phyloP scores from a whole-genome alignment of 768 basidiomycete species.

The Brasilioporus rufonigricans region DNA sequence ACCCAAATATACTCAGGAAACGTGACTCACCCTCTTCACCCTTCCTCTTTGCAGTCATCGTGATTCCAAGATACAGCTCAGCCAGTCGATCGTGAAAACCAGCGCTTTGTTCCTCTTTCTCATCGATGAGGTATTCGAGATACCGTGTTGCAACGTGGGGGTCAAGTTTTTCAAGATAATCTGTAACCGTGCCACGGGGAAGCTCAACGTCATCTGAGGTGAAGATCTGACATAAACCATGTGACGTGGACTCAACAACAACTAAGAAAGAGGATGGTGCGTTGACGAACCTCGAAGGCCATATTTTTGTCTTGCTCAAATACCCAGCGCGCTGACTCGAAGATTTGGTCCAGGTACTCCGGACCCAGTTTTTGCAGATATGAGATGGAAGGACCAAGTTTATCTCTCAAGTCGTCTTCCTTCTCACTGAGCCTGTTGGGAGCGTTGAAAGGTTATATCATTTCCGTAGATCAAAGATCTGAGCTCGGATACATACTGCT shows the following conservation, averaged over 20 bases:
- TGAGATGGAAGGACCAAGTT: slow-evolving; percentile 76
- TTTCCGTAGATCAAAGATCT: background rate
- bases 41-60: slow-evolving; percentile 53
- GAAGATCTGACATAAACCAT: slow-evolving; percentile 64
- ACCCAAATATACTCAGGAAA: background rate
- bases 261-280: background rate
- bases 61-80: slow-evolving; percentile 79
- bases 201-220: slow-evolving; percentile 93
- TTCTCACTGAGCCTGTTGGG: slow-evolving; percentile 69
- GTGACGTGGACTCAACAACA: background rate
- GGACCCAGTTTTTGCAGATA: slow-evolving; percentile 92
- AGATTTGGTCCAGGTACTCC: slow-evolving; percentile 77
- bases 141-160: slow-evolving; percentile 71
- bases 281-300: slow-evolving; percentile 65
- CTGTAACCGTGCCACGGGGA: slow-evolving; percentile 70
- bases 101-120: slow-evolving; percentile 62
- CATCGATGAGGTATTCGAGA: slow-evolving; percentile 80
- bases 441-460: background rate
- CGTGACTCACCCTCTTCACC: slow-evolving; percentile 53
- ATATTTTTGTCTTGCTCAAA: slow-evolving; percentile 70
- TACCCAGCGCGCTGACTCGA: slow-evolving; percentile 81
- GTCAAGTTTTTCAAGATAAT: slow-evolving; percentile 74
- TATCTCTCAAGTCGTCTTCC: slow-evolving; percentile 74
- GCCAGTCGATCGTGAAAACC: slow-evolving; percentile 87
- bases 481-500: slow-evolving; percentile 55